phyloP scores from a whole-genome alignment of 2,329 filamentous ascomycete genomes.

The Colletotrichum filicis region DNA sequence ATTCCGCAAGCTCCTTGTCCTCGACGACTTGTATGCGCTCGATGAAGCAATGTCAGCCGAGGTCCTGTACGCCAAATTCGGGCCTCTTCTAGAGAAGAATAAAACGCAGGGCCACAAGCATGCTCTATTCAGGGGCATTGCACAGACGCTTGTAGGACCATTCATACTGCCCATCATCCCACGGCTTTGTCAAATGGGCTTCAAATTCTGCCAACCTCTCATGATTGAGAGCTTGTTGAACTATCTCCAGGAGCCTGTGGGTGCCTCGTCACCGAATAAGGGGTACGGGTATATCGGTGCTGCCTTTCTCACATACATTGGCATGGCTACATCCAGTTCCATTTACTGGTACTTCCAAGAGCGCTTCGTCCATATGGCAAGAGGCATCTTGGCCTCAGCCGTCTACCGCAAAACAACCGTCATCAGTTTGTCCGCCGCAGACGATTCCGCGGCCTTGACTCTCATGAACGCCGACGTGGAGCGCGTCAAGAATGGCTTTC shows the following conservation, averaged over 20 bases:
- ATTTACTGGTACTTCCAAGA: constrained; percentile 53
- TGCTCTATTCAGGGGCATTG: constrained; percentile 42
- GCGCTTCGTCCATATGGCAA: constrained; percentile 45
- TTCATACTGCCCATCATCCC: constrained; percentile 48
- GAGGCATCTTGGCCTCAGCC: constrained; percentile 45
- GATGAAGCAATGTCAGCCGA: constrained; percentile 17
- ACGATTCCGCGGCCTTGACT: constrained; percentile 55
- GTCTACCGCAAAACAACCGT: constrained; percentile 48
- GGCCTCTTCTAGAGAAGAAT: constrained; percentile 20
- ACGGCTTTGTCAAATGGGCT: constrained; percentile 42
- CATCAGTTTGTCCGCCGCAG: constrained; percentile 44
- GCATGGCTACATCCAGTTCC: constrained; percentile 51
- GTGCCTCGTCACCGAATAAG: constrained; percentile 35
- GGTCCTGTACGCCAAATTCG: constrained; percentile 9
- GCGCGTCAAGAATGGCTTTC: constrained; percentile 48
- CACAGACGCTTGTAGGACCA: constrained; percentile 43
- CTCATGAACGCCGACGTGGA: constrained; percentile 62
- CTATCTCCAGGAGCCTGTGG: constrained; percentile 41
- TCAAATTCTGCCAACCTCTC: constrained; percentile 54
- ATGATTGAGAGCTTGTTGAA: constrained; percentile 46
- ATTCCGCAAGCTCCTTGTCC: constrained; percentile 42
- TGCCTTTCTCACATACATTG: constrained; percentile 49
- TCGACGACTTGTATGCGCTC: constrained; percentile 44
- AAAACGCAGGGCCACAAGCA: constrained; percentile 31
- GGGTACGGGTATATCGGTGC: constrained; percentile 57